A percentile compares a stretch with the other conserved stretches of the same genome.
Evolutionary conservation across 495 filamentous ascomycete genomes (phyloP).

Genomic region (Podospora conica): DNA sequence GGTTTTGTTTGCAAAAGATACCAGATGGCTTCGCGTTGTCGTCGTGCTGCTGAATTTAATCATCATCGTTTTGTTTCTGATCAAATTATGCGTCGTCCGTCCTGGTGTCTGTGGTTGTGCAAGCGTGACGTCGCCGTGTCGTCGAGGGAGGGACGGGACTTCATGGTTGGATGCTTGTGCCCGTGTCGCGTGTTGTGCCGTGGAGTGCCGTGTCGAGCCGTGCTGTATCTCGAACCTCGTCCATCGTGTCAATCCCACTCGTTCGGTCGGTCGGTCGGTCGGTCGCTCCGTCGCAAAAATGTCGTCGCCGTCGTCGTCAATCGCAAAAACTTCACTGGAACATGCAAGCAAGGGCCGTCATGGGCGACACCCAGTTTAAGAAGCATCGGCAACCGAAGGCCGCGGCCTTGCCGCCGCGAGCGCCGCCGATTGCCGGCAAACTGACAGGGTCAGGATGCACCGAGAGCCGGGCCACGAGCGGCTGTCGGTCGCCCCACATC

Average conservation of each 20-base stretch:
- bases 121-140: neutral
- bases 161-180: neutral
- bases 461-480: neutral
- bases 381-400: neutral
- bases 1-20: slow-evolving; percentile 3
- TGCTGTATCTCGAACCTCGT: neutral
- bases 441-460: neutral
- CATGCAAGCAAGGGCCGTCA: neutral
- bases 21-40: slow-evolving; percentile 4
- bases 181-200: neutral
- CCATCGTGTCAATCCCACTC: no score
- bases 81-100: neutral
- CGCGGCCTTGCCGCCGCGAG: neutral
- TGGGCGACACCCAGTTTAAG: neutral
- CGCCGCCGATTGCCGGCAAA: neutral
- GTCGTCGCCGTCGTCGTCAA: neutral
- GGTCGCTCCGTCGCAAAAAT: neutral
- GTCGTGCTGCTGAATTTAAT: neutral
- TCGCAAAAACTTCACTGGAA: neutral
- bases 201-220: neutral
- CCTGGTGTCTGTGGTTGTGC: neutral
- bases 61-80: neutral
- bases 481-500: neutral
- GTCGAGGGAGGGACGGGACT: neutral
- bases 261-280: no score